Conservation (phyloP, 352 stramenopile genomes). For the Pythium chondricola region DNA sequence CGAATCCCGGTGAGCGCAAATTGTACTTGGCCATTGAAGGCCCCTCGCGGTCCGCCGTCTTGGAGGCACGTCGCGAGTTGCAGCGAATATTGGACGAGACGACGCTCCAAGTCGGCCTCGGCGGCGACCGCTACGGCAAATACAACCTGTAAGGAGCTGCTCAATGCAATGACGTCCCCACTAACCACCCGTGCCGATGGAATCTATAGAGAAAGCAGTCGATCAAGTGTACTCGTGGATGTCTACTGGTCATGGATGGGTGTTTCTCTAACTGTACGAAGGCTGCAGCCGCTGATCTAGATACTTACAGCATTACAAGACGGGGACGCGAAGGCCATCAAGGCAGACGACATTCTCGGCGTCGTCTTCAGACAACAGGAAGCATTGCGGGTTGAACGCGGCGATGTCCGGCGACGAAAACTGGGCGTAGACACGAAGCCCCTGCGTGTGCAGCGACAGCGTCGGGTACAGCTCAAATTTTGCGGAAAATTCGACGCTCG, state of each 20-base stretch:
- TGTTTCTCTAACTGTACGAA: neutral
- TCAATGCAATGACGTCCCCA: too few relatives aligned
- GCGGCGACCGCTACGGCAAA: slow-evolving; percentile 84
- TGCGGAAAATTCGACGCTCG: slow-evolving; percentile 48
- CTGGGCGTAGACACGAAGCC: slow-evolving; percentile 67
- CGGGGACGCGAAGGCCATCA: slow-evolving; percentile 42
- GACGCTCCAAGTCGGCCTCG: slow-evolving; percentile 81
- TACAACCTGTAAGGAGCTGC: slow-evolving; percentile 70
- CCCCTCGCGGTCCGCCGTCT: slow-evolving; percentile 56
- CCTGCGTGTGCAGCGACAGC: slow-evolving; percentile 77
- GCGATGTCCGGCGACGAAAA: slow-evolving; percentile 74
- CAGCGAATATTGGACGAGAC: slow-evolving; percentile 87
- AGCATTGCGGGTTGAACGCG: slow-evolving; percentile 39
- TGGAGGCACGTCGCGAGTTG: slow-evolving; percentile 73
- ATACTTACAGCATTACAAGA: neutral
- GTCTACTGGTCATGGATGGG: too few relatives aligned
- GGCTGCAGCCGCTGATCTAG: too few relatives aligned
- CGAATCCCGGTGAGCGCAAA: slow-evolving; percentile 79
- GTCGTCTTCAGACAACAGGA: slow-evolving; percentile 29
- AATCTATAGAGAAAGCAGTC: neutral
- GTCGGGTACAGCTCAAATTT: slow-evolving; percentile 75
- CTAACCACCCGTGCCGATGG: too few relatives aligned
- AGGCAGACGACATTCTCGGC: slow-evolving; percentile 62
- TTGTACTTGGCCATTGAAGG: slow-evolving; percentile 87
- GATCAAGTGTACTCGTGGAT: too few relatives aligned